Evolutionary conservation across 75 land plant genomes (phyloP).

Genomic region (Chamaecyparis obtusa): DNA sequence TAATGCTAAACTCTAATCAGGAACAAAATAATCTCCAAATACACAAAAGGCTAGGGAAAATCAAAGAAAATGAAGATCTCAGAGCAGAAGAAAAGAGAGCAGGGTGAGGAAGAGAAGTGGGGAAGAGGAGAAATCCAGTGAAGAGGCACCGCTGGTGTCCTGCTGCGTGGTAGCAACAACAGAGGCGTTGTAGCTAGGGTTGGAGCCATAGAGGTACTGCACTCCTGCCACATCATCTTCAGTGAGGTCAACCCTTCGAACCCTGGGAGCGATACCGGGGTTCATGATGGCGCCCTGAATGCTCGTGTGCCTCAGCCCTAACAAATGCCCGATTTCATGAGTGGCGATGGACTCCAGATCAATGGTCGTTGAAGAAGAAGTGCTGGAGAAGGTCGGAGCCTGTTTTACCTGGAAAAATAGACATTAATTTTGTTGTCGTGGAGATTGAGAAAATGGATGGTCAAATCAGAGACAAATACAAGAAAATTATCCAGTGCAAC

Average conservation of each 20-base stretch:
- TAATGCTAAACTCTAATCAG: too few species aligned
- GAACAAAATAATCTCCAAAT: too few species aligned
- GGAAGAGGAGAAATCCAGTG: background rate
- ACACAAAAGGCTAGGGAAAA: too few species aligned
- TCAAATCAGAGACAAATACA: too few species aligned
- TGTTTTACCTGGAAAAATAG: too few species aligned
- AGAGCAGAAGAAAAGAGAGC: too few species aligned
- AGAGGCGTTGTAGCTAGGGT: background rate
- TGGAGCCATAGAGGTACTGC: conserved; percentile 45
- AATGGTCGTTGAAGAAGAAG: conserved; percentile 14
- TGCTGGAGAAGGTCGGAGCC: too few species aligned
- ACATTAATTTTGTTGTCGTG: too few species aligned
- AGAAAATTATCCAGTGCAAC: background rate
- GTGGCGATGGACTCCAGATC: conserved; percentile 77
- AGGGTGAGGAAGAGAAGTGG: background rate
- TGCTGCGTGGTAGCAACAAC: background rate
- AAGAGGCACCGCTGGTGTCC: background rate
- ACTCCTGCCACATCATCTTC: conserved; percentile 62
- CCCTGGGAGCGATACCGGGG: conserved; percentile 45
- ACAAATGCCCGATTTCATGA: conserved; percentile 83
- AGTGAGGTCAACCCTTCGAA: conserved; percentile 42
- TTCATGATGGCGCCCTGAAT: conserved; percentile 64
- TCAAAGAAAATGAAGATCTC: too few species aligned
- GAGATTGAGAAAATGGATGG: too few species aligned
- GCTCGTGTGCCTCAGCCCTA: conserved; percentile 62